These are phyloP conservation scores for Zygoascus bituminiphila DNA, from an alignment of 805 yeast species.

Conservation along the genomic window DNA sequence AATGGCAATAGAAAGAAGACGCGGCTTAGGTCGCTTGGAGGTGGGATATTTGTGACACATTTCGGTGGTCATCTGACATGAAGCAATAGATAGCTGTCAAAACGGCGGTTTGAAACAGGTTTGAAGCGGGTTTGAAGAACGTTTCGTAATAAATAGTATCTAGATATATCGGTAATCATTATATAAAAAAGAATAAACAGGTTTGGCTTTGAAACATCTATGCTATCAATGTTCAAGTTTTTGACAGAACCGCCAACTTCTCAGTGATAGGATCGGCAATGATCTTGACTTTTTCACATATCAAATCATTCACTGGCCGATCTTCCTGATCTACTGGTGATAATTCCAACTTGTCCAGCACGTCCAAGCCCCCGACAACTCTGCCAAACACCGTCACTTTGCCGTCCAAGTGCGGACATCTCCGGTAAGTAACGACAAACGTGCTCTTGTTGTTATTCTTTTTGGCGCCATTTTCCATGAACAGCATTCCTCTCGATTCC, in stretches of 20 bases:
- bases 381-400: conserved; percentile 73
- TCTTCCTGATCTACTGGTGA: conserved; percentile 41
- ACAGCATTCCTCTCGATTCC: conserved; percentile 49
- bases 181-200: too few relatives aligned
- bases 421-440: conserved; percentile 71
- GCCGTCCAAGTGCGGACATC: conserved; percentile 66
- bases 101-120: too few relatives aligned
- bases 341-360: conserved; percentile 52
- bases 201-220: too few relatives aligned
- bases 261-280: neutral
- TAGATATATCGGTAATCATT: too few relatives aligned
- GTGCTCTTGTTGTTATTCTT: conserved; percentile 79
- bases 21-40: too few relatives aligned
- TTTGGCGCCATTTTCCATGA: conserved; percentile 93
- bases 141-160: too few relatives aligned
- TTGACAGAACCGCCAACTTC: neutral
- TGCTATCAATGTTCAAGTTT: too few relatives aligned
- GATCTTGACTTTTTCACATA: neutral
- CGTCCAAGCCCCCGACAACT: conserved; percentile 36
- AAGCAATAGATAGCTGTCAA: too few relatives aligned
- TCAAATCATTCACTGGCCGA: conserved; percentile 24
- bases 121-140: too few relatives aligned
- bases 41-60: too few relatives aligned
- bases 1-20: too few relatives aligned
- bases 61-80: neutral